phyloP scores from a whole-genome alignment of 1,284 basidiomycete species.

The Calocybe gambosa region DNA sequence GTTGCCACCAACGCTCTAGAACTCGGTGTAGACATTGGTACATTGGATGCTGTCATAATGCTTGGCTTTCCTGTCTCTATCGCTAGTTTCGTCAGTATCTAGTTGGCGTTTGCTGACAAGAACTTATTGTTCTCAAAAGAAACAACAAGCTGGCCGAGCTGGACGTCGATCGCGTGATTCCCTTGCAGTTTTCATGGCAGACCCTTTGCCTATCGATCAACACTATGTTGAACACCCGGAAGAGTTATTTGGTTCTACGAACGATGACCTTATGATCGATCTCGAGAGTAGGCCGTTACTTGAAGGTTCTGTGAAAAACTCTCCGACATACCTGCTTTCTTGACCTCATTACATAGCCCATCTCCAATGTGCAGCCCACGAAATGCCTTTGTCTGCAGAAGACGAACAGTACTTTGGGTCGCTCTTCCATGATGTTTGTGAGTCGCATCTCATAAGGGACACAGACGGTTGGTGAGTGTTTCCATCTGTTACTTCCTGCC shows the following conservation, averaged over 20 bases:
- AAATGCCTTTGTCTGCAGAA: conserved; percentile 72
- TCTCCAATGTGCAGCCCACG: conserved; percentile 82
- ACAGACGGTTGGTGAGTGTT: conserved; percentile 61
- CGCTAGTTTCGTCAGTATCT: conserved; percentile 62
- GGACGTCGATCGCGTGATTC: conserved; percentile 81
- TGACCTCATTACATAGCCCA: conserved; percentile 42
- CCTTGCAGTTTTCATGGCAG: conserved; percentile 74
- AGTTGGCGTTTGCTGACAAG: not conserved
- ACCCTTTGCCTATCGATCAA: conserved; percentile 70
- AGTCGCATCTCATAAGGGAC: conserved; percentile 51
- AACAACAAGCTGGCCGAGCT: conserved; percentile 87
- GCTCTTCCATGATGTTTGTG: conserved; percentile 49
- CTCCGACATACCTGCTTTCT: not conserved
- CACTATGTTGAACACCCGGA: conserved; percentile 73
- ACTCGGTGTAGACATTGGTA: conserved; percentile 87
- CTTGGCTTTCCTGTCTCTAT: conserved; percentile 80
- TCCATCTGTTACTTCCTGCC: not conserved
- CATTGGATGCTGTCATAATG: conserved; percentile 85
- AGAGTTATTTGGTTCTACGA: conserved; percentile 59
- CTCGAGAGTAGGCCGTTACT: conserved; percentile 71
- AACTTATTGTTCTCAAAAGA: conserved; percentile 29
- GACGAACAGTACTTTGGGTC: conserved; percentile 76
- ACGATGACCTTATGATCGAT: conserved; percentile 68
- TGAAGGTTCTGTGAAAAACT: conserved; percentile 36
- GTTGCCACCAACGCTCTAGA: conserved; percentile 91